Conservation (phyloP, 148 eudicot species). For the Dianthus caryophyllus region DNA sequence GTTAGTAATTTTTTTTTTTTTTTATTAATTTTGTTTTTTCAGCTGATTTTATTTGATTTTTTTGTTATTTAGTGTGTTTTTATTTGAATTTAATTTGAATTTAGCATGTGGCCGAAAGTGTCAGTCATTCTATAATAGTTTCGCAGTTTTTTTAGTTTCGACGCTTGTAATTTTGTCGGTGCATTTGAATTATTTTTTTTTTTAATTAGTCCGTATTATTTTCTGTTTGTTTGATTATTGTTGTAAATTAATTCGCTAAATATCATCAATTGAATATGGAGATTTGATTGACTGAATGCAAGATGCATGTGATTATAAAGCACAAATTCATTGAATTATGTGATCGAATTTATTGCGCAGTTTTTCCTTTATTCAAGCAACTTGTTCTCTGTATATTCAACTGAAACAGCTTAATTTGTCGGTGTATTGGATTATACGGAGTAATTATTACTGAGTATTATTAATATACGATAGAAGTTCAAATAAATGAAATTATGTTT, state of each 20-base stretch:
- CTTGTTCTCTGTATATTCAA: no score
- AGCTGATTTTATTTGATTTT: background rate
- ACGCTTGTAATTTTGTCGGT: background rate
- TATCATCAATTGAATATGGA: background rate
- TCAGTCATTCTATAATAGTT: background rate
- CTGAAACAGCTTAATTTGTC: no score
- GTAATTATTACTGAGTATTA: no score
- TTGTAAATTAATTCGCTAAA: background rate
- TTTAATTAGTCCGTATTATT: background rate
- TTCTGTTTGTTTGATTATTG: background rate
- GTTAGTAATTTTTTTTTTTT: conserved; percentile 12
- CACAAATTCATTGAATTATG: background rate
- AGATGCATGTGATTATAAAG: background rate
- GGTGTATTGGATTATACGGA: no score
- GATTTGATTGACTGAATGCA: background rate
- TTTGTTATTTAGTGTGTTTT: conserved; percentile 8
- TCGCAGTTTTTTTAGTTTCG: background rate
- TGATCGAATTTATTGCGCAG: background rate
- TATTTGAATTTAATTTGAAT: conserved; percentile 3
- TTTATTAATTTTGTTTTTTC: background rate
- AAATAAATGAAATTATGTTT: background rate
- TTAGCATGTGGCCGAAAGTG: conserved; percentile 8
- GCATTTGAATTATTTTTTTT: background rate
- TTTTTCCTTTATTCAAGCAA: no score
- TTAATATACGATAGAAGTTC: background rate